A percentile compares a stretch with the other conserved stretches of the same genome.
phyloP scores from a whole-genome alignment of 306 rosid genomes.

The Castanea crenata region DNA sequence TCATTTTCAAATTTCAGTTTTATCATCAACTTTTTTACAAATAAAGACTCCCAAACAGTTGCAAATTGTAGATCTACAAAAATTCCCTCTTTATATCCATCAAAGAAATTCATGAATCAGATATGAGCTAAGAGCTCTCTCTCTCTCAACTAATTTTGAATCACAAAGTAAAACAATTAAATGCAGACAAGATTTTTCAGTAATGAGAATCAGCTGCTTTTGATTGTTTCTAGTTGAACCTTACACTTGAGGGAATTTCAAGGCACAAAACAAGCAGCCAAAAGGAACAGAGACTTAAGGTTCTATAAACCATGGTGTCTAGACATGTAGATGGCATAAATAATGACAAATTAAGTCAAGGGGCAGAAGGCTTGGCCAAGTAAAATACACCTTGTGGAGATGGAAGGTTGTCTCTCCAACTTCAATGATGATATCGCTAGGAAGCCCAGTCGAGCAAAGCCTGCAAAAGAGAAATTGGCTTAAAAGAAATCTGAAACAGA shows the following conservation, averaged over 20 bases:
- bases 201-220: background rate
- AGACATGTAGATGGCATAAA: background rate
- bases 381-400: constrained; percentile 77
- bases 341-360: background rate
- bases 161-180: background rate
- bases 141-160: background rate
- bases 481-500: background rate
- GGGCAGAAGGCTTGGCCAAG: constrained; percentile 5
- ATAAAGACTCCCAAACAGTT: background rate
- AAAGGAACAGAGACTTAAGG: background rate
- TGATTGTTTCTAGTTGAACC: background rate
- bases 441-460: constrained; percentile 83
- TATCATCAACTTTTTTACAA: background rate
- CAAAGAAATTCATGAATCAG: background rate
- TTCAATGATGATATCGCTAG: constrained; percentile 77
- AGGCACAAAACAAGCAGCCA: background rate
- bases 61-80: background rate
- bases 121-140: background rate
- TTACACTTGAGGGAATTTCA: background rate
- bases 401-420: constrained; percentile 70
- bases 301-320: constrained; percentile 8
- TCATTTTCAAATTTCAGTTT: background rate
- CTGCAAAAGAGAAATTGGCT: constrained; percentile 39
- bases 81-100: background rate
- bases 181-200: background rate